Percentiles rank a stretch among this genome's conserved stretches.
These are phyloP conservation scores for Calonectria pteridis DNA, from an alignment of 2,329 filamentous ascomycete species.

Conservation along the genomic window DNA sequence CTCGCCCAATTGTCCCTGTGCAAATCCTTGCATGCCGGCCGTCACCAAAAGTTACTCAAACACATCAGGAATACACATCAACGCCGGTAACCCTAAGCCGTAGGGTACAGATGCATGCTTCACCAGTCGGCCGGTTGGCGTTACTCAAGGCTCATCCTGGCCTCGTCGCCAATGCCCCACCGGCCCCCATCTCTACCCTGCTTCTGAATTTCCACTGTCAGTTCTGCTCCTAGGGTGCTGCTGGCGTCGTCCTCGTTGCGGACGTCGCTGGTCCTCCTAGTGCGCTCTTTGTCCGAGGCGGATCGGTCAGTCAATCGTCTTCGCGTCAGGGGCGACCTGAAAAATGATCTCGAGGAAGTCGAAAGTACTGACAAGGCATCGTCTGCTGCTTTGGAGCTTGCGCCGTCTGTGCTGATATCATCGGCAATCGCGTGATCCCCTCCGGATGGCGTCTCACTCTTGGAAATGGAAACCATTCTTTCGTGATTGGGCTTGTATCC, in stretches of 20 bases:
- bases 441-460: conserved; percentile 37
- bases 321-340: conserved; percentile 56
- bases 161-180: conserved; percentile 88
- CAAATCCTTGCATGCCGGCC: background rate
- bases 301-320: conserved; percentile 55
- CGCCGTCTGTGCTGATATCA: conserved; percentile 41
- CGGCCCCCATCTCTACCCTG: conserved; percentile 67
- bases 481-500: conserved; percentile 53
- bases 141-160: conserved; percentile 81
- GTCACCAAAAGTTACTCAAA: conserved; percentile 16
- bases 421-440: conserved; percentile 43
- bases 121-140: conserved; percentile 3
- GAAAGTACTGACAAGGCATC: conserved; percentile 62
- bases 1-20: background rate
- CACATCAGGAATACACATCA: conserved; percentile 52
- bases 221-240: conserved; percentile 55
- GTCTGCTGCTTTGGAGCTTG: conserved; percentile 50
- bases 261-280: conserved; percentile 57
- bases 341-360: conserved; percentile 61
- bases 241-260: conserved; percentile 58
- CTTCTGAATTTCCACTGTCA: conserved; percentile 67
- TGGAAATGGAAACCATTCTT: conserved; percentile 50
- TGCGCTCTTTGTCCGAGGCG: conserved; percentile 50
- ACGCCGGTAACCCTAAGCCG: conserved; percentile 29
- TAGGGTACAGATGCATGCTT: conserved; percentile 13